phyloP scores from a whole-genome alignment of 805 yeast genomes.

The Yueomyces sinensis region DNA sequence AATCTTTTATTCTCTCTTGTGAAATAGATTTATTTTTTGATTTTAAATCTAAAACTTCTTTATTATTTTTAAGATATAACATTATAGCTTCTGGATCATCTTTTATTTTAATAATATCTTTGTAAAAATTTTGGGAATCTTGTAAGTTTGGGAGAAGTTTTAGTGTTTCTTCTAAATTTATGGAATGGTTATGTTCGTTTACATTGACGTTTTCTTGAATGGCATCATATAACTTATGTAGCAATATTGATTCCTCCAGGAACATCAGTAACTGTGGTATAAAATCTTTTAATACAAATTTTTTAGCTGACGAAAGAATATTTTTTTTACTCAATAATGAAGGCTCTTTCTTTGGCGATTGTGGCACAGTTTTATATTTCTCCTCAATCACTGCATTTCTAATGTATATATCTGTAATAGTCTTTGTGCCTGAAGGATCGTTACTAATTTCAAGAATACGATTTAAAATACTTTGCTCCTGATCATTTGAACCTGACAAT shows the following conservation, averaged over 20 bases:
- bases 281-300: conserved; percentile 21
- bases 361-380: conserved; percentile 12
- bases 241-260: conserved; percentile 4
- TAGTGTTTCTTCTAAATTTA: conserved; percentile 2
- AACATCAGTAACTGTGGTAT: conserved; percentile 17
- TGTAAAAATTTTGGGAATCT: conserved; percentile 1
- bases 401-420: conserved; percentile 30
- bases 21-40: conserved; percentile 12
- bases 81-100: conserved; percentile 4
- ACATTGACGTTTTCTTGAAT: too few species aligned
- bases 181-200: too few species aligned
- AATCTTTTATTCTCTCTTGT: neutral
- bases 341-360: conserved; percentile 24
- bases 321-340: conserved; percentile 25
- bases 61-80: conserved; percentile 11
- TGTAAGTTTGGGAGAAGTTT: conserved; percentile 11
- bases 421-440: conserved; percentile 26
- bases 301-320: conserved; percentile 20
- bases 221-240: conserved; percentile 1
- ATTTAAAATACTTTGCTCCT: conserved; percentile 18
- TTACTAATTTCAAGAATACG: conserved; percentile 20
- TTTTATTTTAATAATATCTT: conserved; percentile 1
- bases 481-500: conserved; percentile 19
- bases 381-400: conserved; percentile 24
- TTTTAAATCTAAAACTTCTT: conserved; percentile 10